Conservation (phyloP, 2,329 filamentous ascomycete species). For the Pseudohalonectria lignicola region DNA sequence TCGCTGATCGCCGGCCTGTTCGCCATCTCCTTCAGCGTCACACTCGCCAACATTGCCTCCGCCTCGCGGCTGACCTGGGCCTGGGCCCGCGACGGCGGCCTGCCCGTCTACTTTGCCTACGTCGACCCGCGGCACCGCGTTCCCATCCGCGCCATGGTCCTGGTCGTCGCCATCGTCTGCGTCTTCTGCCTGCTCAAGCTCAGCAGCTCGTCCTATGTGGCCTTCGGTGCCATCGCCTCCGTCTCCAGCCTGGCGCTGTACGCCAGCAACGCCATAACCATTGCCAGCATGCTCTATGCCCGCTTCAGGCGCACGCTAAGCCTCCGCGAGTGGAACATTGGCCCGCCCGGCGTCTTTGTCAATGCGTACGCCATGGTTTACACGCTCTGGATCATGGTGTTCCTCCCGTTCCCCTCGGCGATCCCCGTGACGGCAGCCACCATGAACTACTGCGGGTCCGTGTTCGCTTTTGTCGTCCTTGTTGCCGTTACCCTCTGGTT, state of each 20-base stretch:
- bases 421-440: slow-evolving; percentile 9
- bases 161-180: too few relatives aligned
- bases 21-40: too few relatives aligned
- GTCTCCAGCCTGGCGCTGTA: slow-evolving; percentile 17
- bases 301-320: neutral
- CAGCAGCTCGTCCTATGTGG: slow-evolving; percentile 20
- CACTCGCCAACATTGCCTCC: slow-evolving; percentile 30
- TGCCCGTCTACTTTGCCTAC: slow-evolving; percentile 3
- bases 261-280: slow-evolving; percentile 7
- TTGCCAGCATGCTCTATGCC: slow-evolving; percentile 5
- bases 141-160: slow-evolving; percentile 22
- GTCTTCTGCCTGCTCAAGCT: slow-evolving; percentile 18
- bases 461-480: neutral
- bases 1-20: slow-evolving; percentile 24
- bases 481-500: slow-evolving; percentile 5
- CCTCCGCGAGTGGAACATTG: slow-evolving; percentile 6
- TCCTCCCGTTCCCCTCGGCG: slow-evolving; percentile 7
- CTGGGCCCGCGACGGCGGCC: slow-evolving; percentile 32
- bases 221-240: slow-evolving; percentile 26
- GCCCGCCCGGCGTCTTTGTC: slow-evolving; percentile 3
- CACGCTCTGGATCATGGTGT: slow-evolving; percentile 7
- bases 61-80: slow-evolving; percentile 31
- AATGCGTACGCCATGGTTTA: slow-evolving; percentile 8
- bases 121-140: slow-evolving; percentile 18
- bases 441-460: slow-evolving; percentile 7